Evolutionary conservation across 192 early-diverging fungal genomes (phyloP), one percentile per base, ranked within the genome.

Genomic region (Coemansia sp.): DNA sequence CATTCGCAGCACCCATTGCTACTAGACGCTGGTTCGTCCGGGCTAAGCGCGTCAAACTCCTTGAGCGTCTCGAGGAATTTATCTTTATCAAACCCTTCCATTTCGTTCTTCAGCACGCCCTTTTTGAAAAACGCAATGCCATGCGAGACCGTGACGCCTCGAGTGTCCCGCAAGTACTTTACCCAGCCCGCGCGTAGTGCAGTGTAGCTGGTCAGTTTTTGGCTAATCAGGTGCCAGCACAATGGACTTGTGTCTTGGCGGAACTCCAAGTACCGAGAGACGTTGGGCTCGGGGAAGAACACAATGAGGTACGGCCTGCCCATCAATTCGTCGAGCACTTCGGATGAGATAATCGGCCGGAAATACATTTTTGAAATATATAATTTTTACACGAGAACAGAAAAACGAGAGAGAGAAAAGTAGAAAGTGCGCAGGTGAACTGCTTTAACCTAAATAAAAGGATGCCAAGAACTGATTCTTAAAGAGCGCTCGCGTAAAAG

Each of bases 71-170:
- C 15, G 11, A 38, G 17, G 23, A 72, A 72, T 12, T 50, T 60
- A 0, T 56, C 21, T 32, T 61, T 10, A 15, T 65, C 50, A 23
- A 62, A 72, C 0, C 63, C 70, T 7, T 35, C 24, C 35, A 72
- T 22, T 53, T 72, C 52, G 21, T 32, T 49, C 24, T 60, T 55
- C 2, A 72, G 59, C n/a, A 41, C 59, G 3, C 63, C 63, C 4
- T 25, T 61, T 5, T 72, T 72, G 23, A 65, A 65, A 35, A 66
- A 72, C 5, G 57, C 70, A 7, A 72, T 48, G 10, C 70, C 70
- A 27, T 55, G 41, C 19, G 17, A 9, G 7, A 50, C 47, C 23
- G 32, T 66, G 11, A 72, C 53, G 9, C 56, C 56, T 2, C 56
- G 62, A 10, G 56, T 51, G 0, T 27, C 25, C 15, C 38, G 12